A percentile compares a stretch with the other conserved stretches of the same genome.
Evolutionary conservation across 805 yeast genomes (phyloP).

Genomic region (Monosporozyma servazzii): DNA sequence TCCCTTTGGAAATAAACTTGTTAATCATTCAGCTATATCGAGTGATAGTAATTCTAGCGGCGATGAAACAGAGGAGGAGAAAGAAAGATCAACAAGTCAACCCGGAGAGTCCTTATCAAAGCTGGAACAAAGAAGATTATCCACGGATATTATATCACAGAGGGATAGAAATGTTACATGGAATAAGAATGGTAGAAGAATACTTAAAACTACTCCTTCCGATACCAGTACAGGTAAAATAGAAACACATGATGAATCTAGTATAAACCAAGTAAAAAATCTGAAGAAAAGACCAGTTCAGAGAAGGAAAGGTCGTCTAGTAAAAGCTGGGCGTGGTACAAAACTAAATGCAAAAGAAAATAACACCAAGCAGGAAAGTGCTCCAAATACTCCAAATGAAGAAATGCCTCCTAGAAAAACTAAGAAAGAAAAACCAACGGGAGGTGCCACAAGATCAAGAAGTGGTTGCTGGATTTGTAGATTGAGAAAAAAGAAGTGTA

Average conservation of each 20-base stretch:
- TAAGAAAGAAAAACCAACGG: neutral
- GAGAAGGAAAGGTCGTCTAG: neutral
- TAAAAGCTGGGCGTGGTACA: neutral
- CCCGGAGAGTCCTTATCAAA: neutral
- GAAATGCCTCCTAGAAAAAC: neutral
- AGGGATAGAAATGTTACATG: conserved; percentile 21
- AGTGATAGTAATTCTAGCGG: neutral
- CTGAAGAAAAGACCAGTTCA: neutral
- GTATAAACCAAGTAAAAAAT: neutral
- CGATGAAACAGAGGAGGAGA: neutral
- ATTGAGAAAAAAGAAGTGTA: conserved; percentile 61
- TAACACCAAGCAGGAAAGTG: neutral
- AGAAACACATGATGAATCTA: neutral
- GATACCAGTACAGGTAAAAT: conserved; percentile 5
- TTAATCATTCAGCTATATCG: neutral
- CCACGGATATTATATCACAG: neutral
- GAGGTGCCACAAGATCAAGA: conserved; percentile 34
- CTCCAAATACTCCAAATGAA: neutral
- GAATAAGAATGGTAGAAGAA: conserved; percentile 29
- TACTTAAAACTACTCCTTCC: conserved; percentile 12
- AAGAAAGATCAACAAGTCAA: neutral
- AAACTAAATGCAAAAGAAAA: neutral
- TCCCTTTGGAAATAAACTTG: neutral
- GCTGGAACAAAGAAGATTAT: neutral
- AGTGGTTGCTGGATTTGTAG: conserved; percentile 77